Conservation (phyloP, 139 green algal genomes). For the Choricystis sp. region DNA sequence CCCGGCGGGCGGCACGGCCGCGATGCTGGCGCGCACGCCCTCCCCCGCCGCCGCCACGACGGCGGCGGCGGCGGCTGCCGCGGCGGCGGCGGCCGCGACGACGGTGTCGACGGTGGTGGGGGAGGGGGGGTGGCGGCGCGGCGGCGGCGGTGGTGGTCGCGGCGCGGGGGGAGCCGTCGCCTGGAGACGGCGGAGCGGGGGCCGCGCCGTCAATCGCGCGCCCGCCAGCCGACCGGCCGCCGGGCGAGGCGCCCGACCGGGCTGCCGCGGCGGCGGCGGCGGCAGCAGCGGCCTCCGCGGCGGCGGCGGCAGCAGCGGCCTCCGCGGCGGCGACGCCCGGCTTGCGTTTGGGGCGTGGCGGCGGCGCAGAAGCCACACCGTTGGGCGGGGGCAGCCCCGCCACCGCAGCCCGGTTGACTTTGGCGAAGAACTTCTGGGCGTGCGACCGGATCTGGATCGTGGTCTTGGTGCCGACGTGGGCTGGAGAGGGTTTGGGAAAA, state of each 20-base stretch:
- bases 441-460: constrained; percentile 89
- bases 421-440: constrained; percentile 86
- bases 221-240: constrained; percentile 4
- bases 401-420: constrained; percentile 39
- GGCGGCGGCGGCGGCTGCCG: constrained; percentile 41
- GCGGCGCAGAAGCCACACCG: constrained; percentile 59
- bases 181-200: too few species aligned
- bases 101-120: constrained; percentile 39
- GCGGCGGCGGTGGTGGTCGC: not conserved
- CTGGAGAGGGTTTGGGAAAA: constrained; percentile 22
- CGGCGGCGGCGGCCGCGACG: constrained; percentile 40
- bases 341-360: constrained; percentile 74
- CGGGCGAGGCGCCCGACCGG: not conserved
- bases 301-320: constrained; percentile 4
- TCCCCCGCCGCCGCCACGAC: constrained; percentile 49
- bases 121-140: not conserved
- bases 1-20: constrained; percentile 27
- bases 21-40: constrained; percentile 40
- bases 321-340: constrained; percentile 34
- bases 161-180: not conserved
- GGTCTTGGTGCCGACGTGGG: constrained; percentile 85
- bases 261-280: constrained; percentile 3
- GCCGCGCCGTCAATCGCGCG: not conserved
- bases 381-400: constrained; percentile 18
- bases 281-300: constrained; percentile 4